Evolutionary conservation across 78 protist species (phyloP), one percentile per base, ranked within the genome.

Genomic region (Monosiga brevicollis): DNA sequence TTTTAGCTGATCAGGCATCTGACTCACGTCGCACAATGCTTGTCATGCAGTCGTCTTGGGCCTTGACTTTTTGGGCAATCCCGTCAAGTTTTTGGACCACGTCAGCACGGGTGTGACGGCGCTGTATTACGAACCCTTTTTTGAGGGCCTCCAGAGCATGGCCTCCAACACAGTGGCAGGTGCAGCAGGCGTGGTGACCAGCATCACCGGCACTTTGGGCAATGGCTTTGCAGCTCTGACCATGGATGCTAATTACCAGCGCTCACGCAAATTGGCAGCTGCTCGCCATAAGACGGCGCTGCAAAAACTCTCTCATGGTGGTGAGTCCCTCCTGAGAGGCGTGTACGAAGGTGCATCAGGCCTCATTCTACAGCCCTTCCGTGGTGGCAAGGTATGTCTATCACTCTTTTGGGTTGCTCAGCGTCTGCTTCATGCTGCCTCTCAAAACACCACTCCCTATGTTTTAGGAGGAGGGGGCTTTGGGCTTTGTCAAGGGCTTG

Each of bases 21-120:
- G n/a, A n/a, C n/a, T n/a, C n/a, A n/a, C n/a, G n/a, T n/a, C n/a
- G n/a, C n/a, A n/a, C n/a, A n/a, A n/a, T n/a, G n/a, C n/a, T n/a
- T n/a, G n/a, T n/a, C n/a, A n/a, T n/a, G n/a, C n/a, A n/a, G n/a
- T n/a, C n/a, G n/a, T n/a, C n/a, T n/a, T 86, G 24, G 89, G 89
- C n/a, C 29, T 70, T 0, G 90, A 87, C n/a, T 1, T 87, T 2
- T 83, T 87, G n/a, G 90, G 90, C 42, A 83, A 87, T n/a, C 90
- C 90, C 22, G 87, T 79, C 40, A 83, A 81, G 24, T 71, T 83
- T 24, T 22, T 83, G 26, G 1, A 37, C 37, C 79, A 54, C 42
- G 79, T 87, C 35, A 76, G 85, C 80, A 79, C 77, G 32, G 90
- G 90, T 38, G 41, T 87, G 36, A 0, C 23, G 34, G 92, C 83